Evolutionary conservation across 2,329 filamentous ascomycete species (phyloP), one percentile per base, ranked within the genome.

Genomic region (Diaporthe aspalathi): DNA sequence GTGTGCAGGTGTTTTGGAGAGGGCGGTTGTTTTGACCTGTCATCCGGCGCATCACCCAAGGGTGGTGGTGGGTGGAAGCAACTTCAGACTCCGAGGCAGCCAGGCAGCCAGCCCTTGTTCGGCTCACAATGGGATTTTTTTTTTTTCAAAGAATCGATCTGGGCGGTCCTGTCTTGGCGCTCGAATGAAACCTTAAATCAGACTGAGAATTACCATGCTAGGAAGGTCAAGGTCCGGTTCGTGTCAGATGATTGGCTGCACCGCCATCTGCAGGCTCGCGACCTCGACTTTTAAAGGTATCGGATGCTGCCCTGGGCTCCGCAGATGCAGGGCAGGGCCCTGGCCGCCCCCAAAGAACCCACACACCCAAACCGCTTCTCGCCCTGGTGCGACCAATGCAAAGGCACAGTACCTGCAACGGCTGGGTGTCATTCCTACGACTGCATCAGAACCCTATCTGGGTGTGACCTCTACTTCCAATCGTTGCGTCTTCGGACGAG

Each of bases 181-280:
- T 27, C 60, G 45, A 63, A 35, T 49, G 60, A 63, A 63, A 63
- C 60, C 60, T 63, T 63, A 63, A 49, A 50, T 29, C 43, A 49
- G 43, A 63, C 60, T 27, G 40, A 49, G 43, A 56, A 57, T 68
- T 68, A 49, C 66, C 66, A 47, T 68, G 35, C 52, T 56, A 49
- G 66, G 66, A 68, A 68, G 49, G 52, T 57, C 52, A 56, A 49
- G 52, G 66, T 22, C 29, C 20, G 52, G 57, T 49, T 47, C 52
- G 66, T 68, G 66, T 68, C 66, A 68, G 66, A 38, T 68, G 66
- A 68, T 68, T 68, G 66, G 66, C 66, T 38, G 52, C 20, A 17
- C 52, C 27, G 65, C 52, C 27, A 49, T 38, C 52, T 68, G 66
- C 66, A 68, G 22, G 66, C 45, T 57, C 66, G 66, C 66, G 66